Conservation (phyloP, 1,284 basidiomycete genomes). For the Schizophyllum amplum region DNA sequence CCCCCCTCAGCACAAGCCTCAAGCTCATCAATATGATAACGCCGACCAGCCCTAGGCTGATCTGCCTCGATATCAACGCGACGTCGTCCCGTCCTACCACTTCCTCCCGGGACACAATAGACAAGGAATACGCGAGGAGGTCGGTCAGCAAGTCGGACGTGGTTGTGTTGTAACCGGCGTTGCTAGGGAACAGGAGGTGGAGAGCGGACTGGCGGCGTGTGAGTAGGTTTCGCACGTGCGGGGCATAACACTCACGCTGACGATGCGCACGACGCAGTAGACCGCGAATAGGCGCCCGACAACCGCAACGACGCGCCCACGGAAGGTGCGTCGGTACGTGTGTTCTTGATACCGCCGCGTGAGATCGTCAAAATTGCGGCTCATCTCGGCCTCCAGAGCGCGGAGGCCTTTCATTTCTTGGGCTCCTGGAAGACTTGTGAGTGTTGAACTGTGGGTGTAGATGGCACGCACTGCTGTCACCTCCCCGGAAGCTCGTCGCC, state of each 20-base stretch:
- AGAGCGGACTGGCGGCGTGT: slow-evolving; percentile 38
- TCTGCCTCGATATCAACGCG: slow-evolving; percentile 49
- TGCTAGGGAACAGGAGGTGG: slow-evolving; percentile 37
- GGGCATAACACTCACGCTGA: slow-evolving; percentile 45
- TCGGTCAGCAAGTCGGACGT: slow-evolving; percentile 56
- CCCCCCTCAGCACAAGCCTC: slow-evolving; percentile 55
- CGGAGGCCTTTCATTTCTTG: slow-evolving; percentile 59
- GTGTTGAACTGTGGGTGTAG: slow-evolving; percentile 2
- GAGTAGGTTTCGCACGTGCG: slow-evolving; percentile 1
- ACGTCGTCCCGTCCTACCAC: slow-evolving; percentile 13
- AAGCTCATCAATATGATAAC: slow-evolving; percentile 66
- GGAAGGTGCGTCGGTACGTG: slow-evolving; percentile 45
- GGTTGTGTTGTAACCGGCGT: slow-evolving; percentile 22
- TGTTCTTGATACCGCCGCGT: slow-evolving; percentile 39
- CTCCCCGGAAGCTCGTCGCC: slow-evolving; percentile 39
- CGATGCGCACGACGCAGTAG: slow-evolving; percentile 59
- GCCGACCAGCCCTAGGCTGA: slow-evolving; percentile 64
- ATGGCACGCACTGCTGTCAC: slow-evolving; percentile 32
- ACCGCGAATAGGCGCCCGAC: slow-evolving; percentile 49
- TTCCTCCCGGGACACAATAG: neutral
- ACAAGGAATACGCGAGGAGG: slow-evolving; percentile 32
- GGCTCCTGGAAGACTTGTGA: slow-evolving; percentile 18
- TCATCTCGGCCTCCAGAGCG: slow-evolving; percentile 65
- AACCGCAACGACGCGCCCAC: slow-evolving; percentile 41
- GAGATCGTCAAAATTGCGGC: slow-evolving; percentile 43